phyloP scores from a whole-genome alignment of 2,329 filamentous ascomycete species.

The Cladosporium austrohemisphaericum region DNA sequence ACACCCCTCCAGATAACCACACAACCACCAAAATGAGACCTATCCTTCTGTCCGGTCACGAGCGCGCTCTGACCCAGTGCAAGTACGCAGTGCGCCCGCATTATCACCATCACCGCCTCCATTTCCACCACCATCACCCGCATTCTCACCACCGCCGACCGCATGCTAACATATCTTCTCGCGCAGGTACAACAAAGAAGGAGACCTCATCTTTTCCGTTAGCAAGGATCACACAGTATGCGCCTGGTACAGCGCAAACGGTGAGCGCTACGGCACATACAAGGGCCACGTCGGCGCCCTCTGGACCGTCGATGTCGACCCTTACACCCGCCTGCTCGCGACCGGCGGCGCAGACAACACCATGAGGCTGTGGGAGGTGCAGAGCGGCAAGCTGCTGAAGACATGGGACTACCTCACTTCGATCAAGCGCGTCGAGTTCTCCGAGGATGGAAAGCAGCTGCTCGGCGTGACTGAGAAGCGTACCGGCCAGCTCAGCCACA shows the following conservation, averaged over 20 bases:
- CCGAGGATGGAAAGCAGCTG: constrained; percentile 83
- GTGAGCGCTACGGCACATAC: constrained; percentile 95
- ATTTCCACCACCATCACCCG: not conserved
- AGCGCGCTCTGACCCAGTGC: constrained; percentile 33
- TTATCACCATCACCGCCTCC: not conserved
- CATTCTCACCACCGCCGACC: not conserved
- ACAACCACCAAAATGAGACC: constrained; percentile 74
- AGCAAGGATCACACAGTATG: constrained; percentile 96
- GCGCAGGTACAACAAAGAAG: constrained; percentile 80
- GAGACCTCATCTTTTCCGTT: constrained; percentile 93
- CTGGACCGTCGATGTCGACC: constrained; percentile 97
- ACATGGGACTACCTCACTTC: constrained; percentile 96
- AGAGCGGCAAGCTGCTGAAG: constrained; percentile 89
- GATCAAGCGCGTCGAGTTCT: constrained; percentile 97
- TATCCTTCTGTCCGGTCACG: constrained; percentile 91
- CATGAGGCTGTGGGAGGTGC: constrained; percentile 93
- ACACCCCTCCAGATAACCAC: constrained; percentile 4
- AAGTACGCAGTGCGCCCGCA: constrained; percentile 19
- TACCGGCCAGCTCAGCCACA: constrained; percentile 91
- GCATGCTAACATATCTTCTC: constrained; percentile 18
- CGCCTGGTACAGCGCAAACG: constrained; percentile 96
- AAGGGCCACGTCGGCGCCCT: constrained; percentile 95
- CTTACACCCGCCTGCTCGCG: constrained; percentile 84
- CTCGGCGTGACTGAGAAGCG: constrained; percentile 97
- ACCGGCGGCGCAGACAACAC: constrained; percentile 98